Percentiles rank a stretch among this genome's conserved stretches.
phyloP scores from a whole-genome alignment of 2,329 filamentous ascomycete species.

The Penicillium sp. region DNA sequence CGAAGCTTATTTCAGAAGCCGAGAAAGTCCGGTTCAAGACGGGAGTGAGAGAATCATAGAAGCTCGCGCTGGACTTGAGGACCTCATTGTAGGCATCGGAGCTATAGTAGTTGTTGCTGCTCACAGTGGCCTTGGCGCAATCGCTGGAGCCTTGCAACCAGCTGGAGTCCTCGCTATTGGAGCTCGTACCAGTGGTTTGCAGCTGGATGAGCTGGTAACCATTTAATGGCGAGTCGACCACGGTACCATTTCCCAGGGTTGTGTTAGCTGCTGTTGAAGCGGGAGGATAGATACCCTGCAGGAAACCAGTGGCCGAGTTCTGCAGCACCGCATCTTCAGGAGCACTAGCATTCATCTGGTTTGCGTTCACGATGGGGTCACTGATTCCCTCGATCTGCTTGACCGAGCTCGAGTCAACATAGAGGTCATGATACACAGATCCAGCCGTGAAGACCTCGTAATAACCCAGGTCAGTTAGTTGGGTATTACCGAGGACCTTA shows the following conservation, averaged over 20 bases:
- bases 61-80: conserved; percentile 50
- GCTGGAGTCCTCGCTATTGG: conserved; percentile 58
- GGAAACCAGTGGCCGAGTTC: conserved; percentile 74
- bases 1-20: conserved; percentile 52
- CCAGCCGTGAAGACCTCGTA: conserved; percentile 72
- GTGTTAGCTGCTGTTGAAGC: conserved; percentile 54
- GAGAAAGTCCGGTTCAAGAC: conserved; percentile 56
- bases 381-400: conserved; percentile 67
- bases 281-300: conserved; percentile 86
- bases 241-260: conserved; percentile 69
- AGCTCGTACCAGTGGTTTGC: conserved; percentile 58
- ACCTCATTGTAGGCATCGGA: conserved; percentile 52
- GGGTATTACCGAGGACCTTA: conserved; percentile 70
- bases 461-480: conserved; percentile 78
- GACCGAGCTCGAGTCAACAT: conserved; percentile 63
- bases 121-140: conserved; percentile 56
- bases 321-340: conserved; percentile 77
- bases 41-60: conserved; percentile 55
- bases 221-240: conserved; percentile 65
- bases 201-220: conserved; percentile 86
- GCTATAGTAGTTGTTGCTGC: conserved; percentile 60
- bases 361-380: conserved; percentile 63
- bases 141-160: conserved; percentile 61
- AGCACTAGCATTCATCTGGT: conserved; percentile 70
- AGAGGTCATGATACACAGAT: conserved; percentile 72